Evolutionary conservation across 495 filamentous ascomycete species (phyloP), one percentile per base, ranked within the genome.

Genomic region (Clohesyomyces aquaticus): DNA sequence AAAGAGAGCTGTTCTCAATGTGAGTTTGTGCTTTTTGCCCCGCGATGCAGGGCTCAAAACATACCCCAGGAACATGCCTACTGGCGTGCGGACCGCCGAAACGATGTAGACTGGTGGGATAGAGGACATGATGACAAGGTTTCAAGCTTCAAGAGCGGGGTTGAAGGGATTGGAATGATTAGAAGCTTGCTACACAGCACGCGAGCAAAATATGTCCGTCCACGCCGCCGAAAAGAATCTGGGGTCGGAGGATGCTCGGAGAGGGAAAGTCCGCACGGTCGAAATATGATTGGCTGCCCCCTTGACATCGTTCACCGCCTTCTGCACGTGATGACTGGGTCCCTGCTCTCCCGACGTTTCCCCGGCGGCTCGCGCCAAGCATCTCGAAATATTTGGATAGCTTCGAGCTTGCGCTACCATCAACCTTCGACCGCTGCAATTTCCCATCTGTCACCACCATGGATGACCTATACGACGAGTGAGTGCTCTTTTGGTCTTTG

Each of bases 81-180:
- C 82, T 43, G 94, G 94, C 45, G 94, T 98, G 74, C 94, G 86
- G 67, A 87, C 89, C 66, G 87, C 86, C 46, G 93, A 93, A 68
- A 97, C 91, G 75, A 98, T 97, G 79, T 98, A 98, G 54, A 98
- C 94, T 25, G 91, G 81, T 67, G 91, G 87, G 64, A 90, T 83
- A 47, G 79, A 78, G 68, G 86, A 77, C 85, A 86, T 86, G 42
- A 51, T 79, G 63, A 25, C 11, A 11, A 22, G 43, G n/a, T 27
- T 19, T 8, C 21, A 14, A 18, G 41, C 16, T 19, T 16, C 1
- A 28, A 16, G 38, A 22, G 35, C 16, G 23, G 32, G 19, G 35
- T 2, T n/a, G 32, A 32, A 63, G 35, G 18, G 46, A 23, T 11
- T 9, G 11, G 35, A 29, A 55, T 41, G 32, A 35, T 26, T 21